phyloP scores from a whole-genome alignment of 139 green algal genomes.

The Chlamydomonas incerta region DNA sequence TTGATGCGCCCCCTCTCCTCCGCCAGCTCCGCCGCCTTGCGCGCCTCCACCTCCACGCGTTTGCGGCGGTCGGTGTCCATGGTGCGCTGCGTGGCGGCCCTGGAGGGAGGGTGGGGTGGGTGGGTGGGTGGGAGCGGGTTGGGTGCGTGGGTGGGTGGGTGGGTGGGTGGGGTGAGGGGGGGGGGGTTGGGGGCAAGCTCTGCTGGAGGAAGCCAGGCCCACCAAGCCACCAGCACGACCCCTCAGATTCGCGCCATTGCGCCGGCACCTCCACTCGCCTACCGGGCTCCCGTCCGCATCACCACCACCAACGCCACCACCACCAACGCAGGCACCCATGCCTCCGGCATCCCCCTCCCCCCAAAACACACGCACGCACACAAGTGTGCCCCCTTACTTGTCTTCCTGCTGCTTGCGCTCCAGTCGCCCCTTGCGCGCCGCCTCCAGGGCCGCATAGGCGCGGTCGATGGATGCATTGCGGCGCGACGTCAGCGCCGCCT shows the following conservation, averaged over 20 bases:
- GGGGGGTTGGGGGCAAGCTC: background rate
- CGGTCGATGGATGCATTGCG: slow-evolving; percentile 64
- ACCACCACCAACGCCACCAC: too few species aligned
- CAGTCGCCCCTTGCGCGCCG: slow-evolving; percentile 39
- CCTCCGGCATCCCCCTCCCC: background rate
- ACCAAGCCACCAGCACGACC: too few species aligned
- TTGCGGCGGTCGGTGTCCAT: slow-evolving; percentile 62
- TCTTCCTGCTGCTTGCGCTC: slow-evolving; percentile 59
- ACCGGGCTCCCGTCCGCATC: too few species aligned
- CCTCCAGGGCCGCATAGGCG: slow-evolving; percentile 51
- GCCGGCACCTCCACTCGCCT: too few species aligned
- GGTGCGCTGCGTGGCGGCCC: slow-evolving; percentile 53
- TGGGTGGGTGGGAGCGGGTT: background rate
- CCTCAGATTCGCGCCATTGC: too few species aligned
- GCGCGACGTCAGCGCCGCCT: slow-evolving; percentile 36
- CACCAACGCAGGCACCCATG: background rate
- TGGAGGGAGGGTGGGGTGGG: background rate
- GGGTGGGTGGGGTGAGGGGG: background rate
- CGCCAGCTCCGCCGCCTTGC: slow-evolving; percentile 62
- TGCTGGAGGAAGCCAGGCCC: background rate
- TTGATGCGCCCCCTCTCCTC: slow-evolving; percentile 57
- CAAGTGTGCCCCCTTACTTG: too few species aligned
- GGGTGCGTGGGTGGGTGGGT: background rate
- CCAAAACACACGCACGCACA: background rate
- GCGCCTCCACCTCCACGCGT: slow-evolving; percentile 51